Evolutionary conservation across 192 early-diverging fungal species (phyloP).

Genomic region (Coemansia sp.): DNA sequence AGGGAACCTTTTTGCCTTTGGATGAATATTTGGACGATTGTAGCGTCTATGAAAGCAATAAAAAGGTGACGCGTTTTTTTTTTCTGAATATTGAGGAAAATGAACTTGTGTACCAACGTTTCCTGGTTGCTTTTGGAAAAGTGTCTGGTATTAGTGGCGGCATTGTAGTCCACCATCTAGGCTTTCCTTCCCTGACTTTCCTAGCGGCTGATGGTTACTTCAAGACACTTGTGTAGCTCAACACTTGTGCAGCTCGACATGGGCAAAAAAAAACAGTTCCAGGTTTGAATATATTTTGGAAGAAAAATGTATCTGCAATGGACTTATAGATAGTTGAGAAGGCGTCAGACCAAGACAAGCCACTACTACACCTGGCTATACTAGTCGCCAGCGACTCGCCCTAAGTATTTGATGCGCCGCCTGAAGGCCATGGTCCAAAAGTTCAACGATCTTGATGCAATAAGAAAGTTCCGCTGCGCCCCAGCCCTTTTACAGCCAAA

Average conservation of each 20-base stretch:
- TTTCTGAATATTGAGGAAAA: slow-evolving; percentile 37
- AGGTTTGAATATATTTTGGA: slow-evolving; percentile 46
- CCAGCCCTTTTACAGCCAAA: slow-evolving; percentile 68
- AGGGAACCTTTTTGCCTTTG: too few relatives aligned
- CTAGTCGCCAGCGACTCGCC: slow-evolving; percentile 59
- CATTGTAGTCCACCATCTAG: slow-evolving; percentile 34
- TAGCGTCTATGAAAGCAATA: neutral
- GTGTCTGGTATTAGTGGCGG: slow-evolving; percentile 25
- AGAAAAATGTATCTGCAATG: slow-evolving; percentile 2
- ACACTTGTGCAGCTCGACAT: too few relatives aligned
- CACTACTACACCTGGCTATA: slow-evolving; percentile 58
- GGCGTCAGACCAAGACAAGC: slow-evolving; percentile 50
- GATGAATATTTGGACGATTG: too few relatives aligned
- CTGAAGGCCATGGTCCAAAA: slow-evolving; percentile 43
- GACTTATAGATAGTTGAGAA: slow-evolving; percentile 50
- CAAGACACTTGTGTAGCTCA: slow-evolving; percentile 58
- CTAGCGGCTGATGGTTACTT: slow-evolving; percentile 59
- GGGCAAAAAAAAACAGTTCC: slow-evolving; percentile 54
- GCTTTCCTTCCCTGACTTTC: slow-evolving; percentile 55
- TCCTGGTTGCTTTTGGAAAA: slow-evolving; percentile 45
- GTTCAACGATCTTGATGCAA: slow-evolving; percentile 50
- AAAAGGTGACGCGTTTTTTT: slow-evolving; percentile 23
- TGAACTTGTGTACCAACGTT: slow-evolving; percentile 51
- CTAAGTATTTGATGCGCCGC: slow-evolving; percentile 60
- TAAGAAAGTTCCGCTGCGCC: slow-evolving; percentile 58